A percentile compares a stretch with the other conserved stretches of the same genome.
Conservation (phyloP, 2,329 filamentous ascomycete species). For the Chlorencoelia australis region DNA sequence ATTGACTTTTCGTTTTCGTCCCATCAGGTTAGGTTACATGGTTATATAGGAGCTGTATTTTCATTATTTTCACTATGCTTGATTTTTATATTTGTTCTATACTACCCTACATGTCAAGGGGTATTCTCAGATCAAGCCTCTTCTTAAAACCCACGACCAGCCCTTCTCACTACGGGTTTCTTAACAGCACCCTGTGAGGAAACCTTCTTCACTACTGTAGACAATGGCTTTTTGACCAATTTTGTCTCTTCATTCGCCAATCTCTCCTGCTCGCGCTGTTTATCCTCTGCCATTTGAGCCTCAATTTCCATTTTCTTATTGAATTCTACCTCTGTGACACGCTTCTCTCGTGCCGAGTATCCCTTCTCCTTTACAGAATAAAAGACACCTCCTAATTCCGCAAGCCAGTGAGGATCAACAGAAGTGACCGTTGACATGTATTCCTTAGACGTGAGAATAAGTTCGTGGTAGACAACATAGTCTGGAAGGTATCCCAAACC, state of each 20-base stretch:
- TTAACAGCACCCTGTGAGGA: conserved; percentile 8
- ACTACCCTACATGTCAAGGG: too few relatives aligned
- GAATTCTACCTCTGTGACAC: conserved; percentile 83
- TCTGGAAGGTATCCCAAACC: conserved; percentile 89
- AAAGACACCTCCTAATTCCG: conserved; percentile 92
- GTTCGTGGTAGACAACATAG: conserved; percentile 95
- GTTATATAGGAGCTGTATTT: too few relatives aligned
- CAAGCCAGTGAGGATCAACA: conserved; percentile 94
- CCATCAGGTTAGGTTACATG: too few relatives aligned
- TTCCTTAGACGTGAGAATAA: conserved; percentile 92
- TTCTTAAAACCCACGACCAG: conserved; percentile 8
- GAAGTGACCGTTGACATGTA: conserved; percentile 97
- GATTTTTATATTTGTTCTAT: too few relatives aligned
- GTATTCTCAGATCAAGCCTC: too few relatives aligned
- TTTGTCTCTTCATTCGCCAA: conserved; percentile 40
- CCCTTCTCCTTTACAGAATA: conserved; percentile 97
- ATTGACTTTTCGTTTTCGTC: too few relatives aligned
- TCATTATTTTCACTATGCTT: too few relatives aligned
- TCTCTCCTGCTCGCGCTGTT: conserved; percentile 53
- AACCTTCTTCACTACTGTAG: conserved; percentile 3
- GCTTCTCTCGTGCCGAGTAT: conserved; percentile 77
- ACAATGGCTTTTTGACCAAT: conserved; percentile 31
- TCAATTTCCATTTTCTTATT: conserved; percentile 91
- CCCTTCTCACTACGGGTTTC: conserved; percentile 5
- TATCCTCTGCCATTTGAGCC: conserved; percentile 81